A percentile compares a stretch with the other conserved stretches of the same genome.
Conservation (phyloP, 148 eudicot genomes). For the Dysphania ambrosioides region DNA sequence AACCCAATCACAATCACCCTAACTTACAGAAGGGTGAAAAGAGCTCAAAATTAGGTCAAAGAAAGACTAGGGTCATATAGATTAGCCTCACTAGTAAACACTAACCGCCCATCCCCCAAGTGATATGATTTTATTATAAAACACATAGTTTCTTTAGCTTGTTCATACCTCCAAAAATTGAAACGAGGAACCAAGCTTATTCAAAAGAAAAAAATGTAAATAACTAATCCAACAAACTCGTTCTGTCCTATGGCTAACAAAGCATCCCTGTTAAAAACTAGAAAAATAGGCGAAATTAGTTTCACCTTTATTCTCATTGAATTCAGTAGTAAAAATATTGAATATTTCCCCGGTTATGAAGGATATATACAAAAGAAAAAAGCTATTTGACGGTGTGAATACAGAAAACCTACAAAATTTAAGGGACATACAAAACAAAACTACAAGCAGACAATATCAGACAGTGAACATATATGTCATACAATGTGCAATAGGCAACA, state of each 20-base stretch:
- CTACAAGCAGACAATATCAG: too few relatives aligned
- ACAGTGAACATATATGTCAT: too few relatives aligned
- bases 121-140: not conserved
- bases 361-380: not conserved
- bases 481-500: too few relatives aligned
- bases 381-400: not conserved
- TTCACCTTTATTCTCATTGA: not conserved
- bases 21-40: not conserved
- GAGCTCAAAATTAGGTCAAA: not conserved
- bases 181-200: not conserved
- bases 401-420: not conserved
- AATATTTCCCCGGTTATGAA: not conserved
- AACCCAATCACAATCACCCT: not conserved
- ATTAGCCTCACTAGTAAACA: not conserved
- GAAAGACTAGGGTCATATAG: not conserved
- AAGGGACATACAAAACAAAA: too few relatives aligned
- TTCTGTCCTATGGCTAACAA: not conserved
- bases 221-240: not conserved
- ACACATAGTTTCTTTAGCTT: not conserved
- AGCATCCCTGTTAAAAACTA: not conserved
- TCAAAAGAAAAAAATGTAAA: not conserved
- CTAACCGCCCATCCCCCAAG: slow-evolving; percentile 1
- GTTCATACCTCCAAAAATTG: too few relatives aligned
- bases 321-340: not conserved
- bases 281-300: not conserved